A percentile compares a stretch with the other conserved stretches of the same genome.
These are phyloP conservation scores for Diutina sp. DNA, from an alignment of 1,139 yeast genomes.

Conservation along the genomic window DNA sequence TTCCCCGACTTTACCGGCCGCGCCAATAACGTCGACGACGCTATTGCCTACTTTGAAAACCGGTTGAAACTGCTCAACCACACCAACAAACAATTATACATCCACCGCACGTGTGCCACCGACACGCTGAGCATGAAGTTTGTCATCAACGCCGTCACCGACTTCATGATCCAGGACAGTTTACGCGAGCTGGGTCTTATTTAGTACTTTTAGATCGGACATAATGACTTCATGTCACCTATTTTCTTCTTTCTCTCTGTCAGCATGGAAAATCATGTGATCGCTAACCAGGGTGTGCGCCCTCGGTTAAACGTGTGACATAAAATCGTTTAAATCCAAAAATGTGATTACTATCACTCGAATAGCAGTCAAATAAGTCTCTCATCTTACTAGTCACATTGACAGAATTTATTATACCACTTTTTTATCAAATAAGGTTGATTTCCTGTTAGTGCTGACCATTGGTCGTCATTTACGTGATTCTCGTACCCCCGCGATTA, in stretches of 20 bases:
- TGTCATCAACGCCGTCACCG: conserved; percentile 87
- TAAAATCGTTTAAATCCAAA: no score
- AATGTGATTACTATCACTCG: no score
- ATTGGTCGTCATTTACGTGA: no score
- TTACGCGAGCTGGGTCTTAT: conserved; percentile 74
- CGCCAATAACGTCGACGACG: conserved; percentile 51
- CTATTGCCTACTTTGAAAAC: conserved; percentile 53
- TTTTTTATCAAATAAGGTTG: no score
- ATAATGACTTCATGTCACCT: background rate
- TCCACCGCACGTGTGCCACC: conserved; percentile 93
- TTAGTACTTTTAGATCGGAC: background rate
- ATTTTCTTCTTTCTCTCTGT: no score
- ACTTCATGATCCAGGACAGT: conserved; percentile 75
- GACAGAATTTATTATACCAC: no score
- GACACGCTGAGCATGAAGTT: conserved; percentile 81
- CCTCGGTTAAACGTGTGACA: background rate
- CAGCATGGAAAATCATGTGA: background rate
- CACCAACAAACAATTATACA: conserved; percentile 66
- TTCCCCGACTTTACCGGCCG: conserved; percentile 65
- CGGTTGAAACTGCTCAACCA: conserved; percentile 50
- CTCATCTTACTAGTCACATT: no score
- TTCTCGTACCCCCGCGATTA: background rate
- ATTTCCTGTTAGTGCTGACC: no score
- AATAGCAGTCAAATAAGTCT: no score
- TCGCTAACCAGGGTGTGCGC: background rate